Percentiles rank a stretch among this genome's conserved stretches.
Evolutionary conservation across 83 land plant species (phyloP).

Genomic region (Picea engelmannii): DNA sequence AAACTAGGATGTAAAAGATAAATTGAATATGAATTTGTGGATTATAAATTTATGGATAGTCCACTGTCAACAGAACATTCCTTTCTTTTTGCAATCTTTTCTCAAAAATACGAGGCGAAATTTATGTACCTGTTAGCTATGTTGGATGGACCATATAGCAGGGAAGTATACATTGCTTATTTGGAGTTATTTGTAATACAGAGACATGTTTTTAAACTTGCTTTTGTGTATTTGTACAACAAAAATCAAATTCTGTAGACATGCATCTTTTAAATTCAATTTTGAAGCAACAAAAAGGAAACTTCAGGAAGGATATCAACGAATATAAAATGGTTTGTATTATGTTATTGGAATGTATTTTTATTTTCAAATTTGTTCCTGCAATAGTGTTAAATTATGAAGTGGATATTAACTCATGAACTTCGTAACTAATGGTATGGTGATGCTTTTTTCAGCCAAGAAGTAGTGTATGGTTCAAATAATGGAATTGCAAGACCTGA

Average conservation of each 20-base stretch:
- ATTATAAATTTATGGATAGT: too few species aligned
- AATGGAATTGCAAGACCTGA: constrained; percentile 63
- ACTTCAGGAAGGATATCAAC: constrained; percentile 80
- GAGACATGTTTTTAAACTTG: not conserved
- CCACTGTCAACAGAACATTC: too few species aligned
- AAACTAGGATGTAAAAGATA: too few species aligned
- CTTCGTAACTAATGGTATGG: not conserved
- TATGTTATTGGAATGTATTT: constrained; percentile 1
- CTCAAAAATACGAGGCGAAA: not conserved
- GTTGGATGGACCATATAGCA: not conserved
- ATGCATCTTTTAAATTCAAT: constrained; percentile 32
- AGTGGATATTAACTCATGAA: not conserved
- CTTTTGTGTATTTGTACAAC: not conserved
- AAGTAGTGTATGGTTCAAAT: constrained; percentile 72
- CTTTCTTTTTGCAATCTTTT: not conserved
- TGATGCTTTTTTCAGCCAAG: constrained; percentile 53
- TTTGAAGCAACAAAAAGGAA: constrained; percentile 63
- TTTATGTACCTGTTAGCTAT: not conserved
- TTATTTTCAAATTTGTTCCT: not conserved
- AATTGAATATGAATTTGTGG: too few species aligned
- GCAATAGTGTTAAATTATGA: not conserved
- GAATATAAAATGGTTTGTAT: constrained; percentile 65
- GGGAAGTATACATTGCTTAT: not conserved
- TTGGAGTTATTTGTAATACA: not conserved
- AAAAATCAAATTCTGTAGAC: constrained; percentile 31